Base-by-base conservation (phyloP, 2,329 filamentous ascomycete genomes). In the Myriosclerotinia curreyana region DNA sequence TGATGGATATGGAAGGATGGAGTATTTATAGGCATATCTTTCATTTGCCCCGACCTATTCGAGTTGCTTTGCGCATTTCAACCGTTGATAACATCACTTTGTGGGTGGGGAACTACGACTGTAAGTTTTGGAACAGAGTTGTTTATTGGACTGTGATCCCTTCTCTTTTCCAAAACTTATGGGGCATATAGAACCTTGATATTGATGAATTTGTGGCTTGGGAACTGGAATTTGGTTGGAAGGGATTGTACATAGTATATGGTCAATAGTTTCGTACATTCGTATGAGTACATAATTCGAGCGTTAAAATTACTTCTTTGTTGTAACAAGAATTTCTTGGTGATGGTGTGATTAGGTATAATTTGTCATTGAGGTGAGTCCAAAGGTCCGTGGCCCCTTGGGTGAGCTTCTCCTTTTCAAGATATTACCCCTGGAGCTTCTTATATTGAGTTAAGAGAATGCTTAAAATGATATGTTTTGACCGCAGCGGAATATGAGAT, bases 141-240 rank as follows among this genome's bases (percentile, higher is more conserved):
- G 55, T 58, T 36, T 46, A 20, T 25, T 58, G 42, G 55, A 28
- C 55, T 48, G 55, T 34, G 55, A 58, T 42, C 55, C 55, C 42
- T 58, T 58, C 55, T 48, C 55, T 58, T 25, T 36, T 58, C 42
- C 48, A 48, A 46, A 9, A 34, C n/a, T 20, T 25, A 58, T 58
- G 28, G 42, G 55, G 55, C 42, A 58, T 58, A 25, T 36, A 58
- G 55, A 58, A 58, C 40, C 55, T 58, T 58, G 40, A 58, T 48
- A 34, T 48, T 48, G 28, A 36, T 36, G 28, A 3, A 48, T 12
- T 11, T 58, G 42, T 17, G 28, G 55, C 48, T 34, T 36, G n/a
- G 40, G 20, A 36, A 48, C 42, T 48, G 20, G 8, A 48, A 58
- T 48, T 15, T 58, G 42, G 42, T 17, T 2, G 55, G 55, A 48